Evolutionary conservation across 2,329 filamentous ascomycete species (phyloP).

Genomic region (Aspergillus pseudoviridinutans): DNA sequence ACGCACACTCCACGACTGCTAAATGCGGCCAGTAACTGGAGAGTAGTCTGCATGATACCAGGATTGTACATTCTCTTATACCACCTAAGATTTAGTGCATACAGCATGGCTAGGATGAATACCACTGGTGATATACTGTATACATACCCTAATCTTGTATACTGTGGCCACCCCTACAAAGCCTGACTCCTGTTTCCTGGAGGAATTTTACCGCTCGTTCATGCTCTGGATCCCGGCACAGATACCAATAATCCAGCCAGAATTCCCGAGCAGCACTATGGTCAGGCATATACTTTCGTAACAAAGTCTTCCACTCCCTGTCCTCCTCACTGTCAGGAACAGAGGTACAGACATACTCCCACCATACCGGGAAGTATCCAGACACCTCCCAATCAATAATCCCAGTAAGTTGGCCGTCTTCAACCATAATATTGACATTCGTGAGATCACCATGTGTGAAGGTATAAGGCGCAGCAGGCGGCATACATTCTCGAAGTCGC

Average conservation of each 20-base stretch:
- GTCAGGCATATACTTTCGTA: conserved; percentile 16
- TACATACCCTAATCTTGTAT: too few species aligned
- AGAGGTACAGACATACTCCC: conserved; percentile 21
- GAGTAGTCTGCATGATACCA: too few species aligned
- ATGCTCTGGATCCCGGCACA: conserved; percentile 6
- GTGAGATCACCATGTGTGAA: conserved; percentile 41
- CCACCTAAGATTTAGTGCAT: too few species aligned
- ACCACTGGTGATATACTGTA: too few species aligned
- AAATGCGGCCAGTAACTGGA: too few species aligned
- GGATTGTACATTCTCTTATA: too few species aligned
- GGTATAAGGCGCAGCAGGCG: conserved; percentile 25
- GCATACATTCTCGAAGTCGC: conserved; percentile 13
- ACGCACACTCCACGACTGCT: too few species aligned
- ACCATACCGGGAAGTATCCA: conserved; percentile 40
- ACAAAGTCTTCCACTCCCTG: conserved; percentile 16
- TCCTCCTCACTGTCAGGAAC: conserved; percentile 15
- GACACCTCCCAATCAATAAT: conserved; percentile 41
- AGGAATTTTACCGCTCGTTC: conserved; percentile 1
- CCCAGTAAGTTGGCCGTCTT: conserved; percentile 33
- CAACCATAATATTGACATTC: conserved; percentile 38
- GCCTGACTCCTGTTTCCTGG: background rate
- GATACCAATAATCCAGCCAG: conserved; percentile 16
- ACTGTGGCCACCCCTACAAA: too few species aligned
- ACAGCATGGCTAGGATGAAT: too few species aligned
- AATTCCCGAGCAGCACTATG: conserved; percentile 16